Percentiles rank a stretch among this genome's conserved stretches.
Conservation (phyloP, 2,329 filamentous ascomycete species). For the Talaromyces sp. region DNA sequence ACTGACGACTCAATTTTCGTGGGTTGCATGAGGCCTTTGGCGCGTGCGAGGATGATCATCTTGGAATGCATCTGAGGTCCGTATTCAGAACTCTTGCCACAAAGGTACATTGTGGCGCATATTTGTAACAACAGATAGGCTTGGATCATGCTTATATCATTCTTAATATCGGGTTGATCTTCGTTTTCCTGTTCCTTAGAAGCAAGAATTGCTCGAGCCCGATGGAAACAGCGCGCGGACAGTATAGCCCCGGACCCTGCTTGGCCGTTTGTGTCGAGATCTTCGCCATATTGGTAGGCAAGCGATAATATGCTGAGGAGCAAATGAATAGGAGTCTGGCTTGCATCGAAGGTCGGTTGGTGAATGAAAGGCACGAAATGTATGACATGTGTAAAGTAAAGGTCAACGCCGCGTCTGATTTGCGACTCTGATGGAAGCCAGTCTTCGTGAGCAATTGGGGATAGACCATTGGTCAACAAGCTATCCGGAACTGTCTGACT, state of each 20-base stretch:
- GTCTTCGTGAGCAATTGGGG: conserved; percentile 23
- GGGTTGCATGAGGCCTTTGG: conserved; percentile 37
- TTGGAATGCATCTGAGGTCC: conserved; percentile 40
- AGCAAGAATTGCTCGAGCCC: conserved; percentile 27
- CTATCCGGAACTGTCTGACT: neutral
- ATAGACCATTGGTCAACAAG: neutral
- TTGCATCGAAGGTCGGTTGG: conserved; percentile 34
- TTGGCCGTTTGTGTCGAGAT: conserved; percentile 31
- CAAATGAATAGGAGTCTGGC: conserved; percentile 25
- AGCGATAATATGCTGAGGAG: conserved; percentile 38
- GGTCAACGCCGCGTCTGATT: conserved; percentile 29
- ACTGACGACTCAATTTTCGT: conserved; percentile 18
- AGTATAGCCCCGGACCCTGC: conserved; percentile 27
- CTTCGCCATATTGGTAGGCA: conserved; percentile 39
- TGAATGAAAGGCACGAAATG: conserved; percentile 40
- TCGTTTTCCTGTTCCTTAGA: conserved; percentile 22
- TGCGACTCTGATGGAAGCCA: conserved; percentile 34
- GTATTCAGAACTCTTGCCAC: conserved; percentile 33
- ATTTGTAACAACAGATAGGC: conserved; percentile 41
- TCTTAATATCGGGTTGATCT: conserved; percentile 4
- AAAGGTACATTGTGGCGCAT: conserved; percentile 45
- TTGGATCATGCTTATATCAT: conserved; percentile 34
- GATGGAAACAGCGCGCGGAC: conserved; percentile 34
- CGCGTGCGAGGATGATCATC: conserved; percentile 40
- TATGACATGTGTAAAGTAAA: conserved; percentile 39